Evolutionary conservation across 2,329 filamentous ascomycete species (phyloP).

Genomic region (Xylariomycetidae sp.): DNA sequence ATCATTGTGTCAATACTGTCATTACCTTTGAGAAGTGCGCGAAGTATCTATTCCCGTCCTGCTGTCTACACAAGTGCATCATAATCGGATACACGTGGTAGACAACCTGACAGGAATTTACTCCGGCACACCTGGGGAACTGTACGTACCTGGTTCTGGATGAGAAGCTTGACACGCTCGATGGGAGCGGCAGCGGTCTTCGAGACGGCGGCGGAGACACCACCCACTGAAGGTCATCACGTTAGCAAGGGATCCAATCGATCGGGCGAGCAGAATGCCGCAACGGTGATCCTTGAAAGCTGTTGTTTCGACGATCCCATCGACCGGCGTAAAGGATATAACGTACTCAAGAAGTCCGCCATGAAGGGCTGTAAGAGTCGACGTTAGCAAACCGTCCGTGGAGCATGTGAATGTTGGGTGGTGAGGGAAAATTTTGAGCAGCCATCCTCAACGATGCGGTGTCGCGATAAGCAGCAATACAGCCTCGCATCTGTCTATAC

Average conservation of each 20-base stretch:
- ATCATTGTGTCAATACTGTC: no score
- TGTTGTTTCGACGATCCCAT: no score
- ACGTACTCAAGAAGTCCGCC: constrained; percentile 99
- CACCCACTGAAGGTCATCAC: constrained; percentile 70
- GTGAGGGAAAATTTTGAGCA: constrained; percentile 10
- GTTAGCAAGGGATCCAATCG: no score
- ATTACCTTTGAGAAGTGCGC: background rate
- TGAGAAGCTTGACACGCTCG: constrained; percentile 99
- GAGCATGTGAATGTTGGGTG: constrained; percentile 2
- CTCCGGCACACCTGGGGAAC: no score
- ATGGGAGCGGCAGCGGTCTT: constrained; percentile 99
- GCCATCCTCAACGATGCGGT: constrained; percentile 7
- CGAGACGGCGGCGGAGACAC: constrained; percentile 99
- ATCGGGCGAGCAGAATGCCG: no score
- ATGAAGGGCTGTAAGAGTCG: constrained; percentile 69
- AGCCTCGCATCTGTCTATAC: constrained; percentile 7
- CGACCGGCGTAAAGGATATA: constrained; percentile 6
- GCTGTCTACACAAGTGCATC: no score
- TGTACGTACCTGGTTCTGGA: constrained; percentile 97
- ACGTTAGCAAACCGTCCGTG: constrained; percentile 27
- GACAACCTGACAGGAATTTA: background rate
- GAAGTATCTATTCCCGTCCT: no score
- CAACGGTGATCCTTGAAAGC: no score
- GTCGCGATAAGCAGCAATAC: constrained; percentile 4
- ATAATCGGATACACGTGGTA: background rate